Evolutionary conservation across 495 filamentous ascomycete species (phyloP), one percentile per base, ranked within the genome.

Genomic region (Hypoxylon trugodes): DNA sequence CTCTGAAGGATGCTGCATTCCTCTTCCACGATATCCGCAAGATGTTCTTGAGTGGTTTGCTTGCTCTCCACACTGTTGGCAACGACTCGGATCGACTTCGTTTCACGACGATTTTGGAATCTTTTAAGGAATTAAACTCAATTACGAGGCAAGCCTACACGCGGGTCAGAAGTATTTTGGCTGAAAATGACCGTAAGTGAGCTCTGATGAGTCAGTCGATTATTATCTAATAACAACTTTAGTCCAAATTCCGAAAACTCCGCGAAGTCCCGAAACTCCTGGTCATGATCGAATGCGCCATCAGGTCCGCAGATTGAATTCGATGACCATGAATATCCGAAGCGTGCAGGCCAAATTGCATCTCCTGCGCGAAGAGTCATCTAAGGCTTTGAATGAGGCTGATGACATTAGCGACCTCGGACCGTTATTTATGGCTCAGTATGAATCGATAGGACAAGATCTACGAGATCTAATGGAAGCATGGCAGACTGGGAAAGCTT

Each of bases 301-400:
- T 25, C 95, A 96, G 72, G 85, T 96, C 42, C 86, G 90, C 58
- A 91, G 93, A 68, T 81, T 98, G 38, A 90, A 89, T 73, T 89
- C 89, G 4, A 83, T 98, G 19, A 96, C 92, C 1, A 90, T 93
- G 61, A 93, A 93, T 15, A 94, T 98, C 49, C 88, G 92, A 8
- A 90, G 90, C 6, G 85, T 98, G 19, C 94, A 98, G 73, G 95
- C 95, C 22, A 97, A 97, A 74, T 88, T 98, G 81, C 92, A 96
- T 50, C 81, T 98, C 12, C 77, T 97, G 38, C 88, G 93, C 28
- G 95, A 98, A 75, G 92, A 97, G 73, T 92, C 91, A 4, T 89
- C 90, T 64, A 85, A 84, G 61, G 84, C 85, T 46, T 77, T 96
- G 15, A 88, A 92, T 65, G 86, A 87, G 62, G 82, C 90, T 5